These are phyloP conservation scores for Fusarium xylarioides DNA, from an alignment of 2,329 filamentous ascomycete genomes.

Conservation along the genomic window DNA sequence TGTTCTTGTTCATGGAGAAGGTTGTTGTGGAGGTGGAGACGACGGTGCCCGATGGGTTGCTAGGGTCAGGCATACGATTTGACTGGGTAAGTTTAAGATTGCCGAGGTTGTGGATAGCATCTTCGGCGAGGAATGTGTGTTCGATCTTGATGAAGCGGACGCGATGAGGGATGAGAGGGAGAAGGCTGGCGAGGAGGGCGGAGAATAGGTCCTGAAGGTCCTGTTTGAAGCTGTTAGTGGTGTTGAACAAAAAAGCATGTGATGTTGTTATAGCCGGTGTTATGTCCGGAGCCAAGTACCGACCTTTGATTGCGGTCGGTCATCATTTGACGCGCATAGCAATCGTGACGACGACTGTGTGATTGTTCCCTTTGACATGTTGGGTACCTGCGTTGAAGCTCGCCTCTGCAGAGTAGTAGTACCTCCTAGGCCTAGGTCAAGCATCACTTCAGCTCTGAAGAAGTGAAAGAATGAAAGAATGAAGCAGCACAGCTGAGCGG, in stretches of 20 bases:
- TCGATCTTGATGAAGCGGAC: constrained; percentile 90
- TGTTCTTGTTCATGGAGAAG: constrained; percentile 98
- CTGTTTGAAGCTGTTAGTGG: constrained; percentile 54
- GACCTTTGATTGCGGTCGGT: constrained; percentile 92
- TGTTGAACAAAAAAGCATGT: background rate
- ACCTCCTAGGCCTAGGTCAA: constrained; percentile 2
- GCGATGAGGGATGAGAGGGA: constrained; percentile 84
- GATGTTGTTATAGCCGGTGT: background rate
- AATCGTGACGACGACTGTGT: constrained; percentile 89
- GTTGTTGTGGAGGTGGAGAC: constrained; percentile 98
- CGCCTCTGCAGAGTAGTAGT: constrained; percentile 10
- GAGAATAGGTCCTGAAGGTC: constrained; percentile 98
- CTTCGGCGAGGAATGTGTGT: constrained; percentile 93
- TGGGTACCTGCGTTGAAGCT: constrained; percentile 7
- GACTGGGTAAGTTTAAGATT: constrained; percentile 98
- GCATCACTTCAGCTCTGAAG: constrained; percentile 3
- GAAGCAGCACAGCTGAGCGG: background rate
- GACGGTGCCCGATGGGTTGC: constrained; percentile 92
- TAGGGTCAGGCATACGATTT: constrained; percentile 97
- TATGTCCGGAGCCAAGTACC: constrained; percentile 48
- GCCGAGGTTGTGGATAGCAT: constrained; percentile 96
- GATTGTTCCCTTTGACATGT: constrained; percentile 30
- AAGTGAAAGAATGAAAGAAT: background rate
- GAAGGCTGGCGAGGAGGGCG: constrained; percentile 89
- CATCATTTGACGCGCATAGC: constrained; percentile 96